A percentile compares a stretch with the other conserved stretches of the same genome.
Conservation (phyloP, 2,329 filamentous ascomycete species). For the Talaromyces amestolkiae region DNA sequence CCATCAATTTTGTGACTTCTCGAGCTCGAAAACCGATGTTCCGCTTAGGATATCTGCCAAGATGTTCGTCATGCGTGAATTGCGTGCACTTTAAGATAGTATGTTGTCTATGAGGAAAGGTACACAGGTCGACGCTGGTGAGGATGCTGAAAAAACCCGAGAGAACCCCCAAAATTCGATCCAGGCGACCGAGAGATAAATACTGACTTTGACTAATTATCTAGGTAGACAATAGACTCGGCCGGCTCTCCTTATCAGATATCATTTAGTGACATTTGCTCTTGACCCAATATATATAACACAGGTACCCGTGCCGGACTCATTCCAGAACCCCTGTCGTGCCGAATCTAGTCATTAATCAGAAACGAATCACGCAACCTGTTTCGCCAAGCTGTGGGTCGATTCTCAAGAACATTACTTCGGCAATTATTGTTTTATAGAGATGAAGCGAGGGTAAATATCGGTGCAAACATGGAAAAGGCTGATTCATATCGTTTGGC, state of each 20-base stretch:
- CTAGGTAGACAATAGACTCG: neutral
- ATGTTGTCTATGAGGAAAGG: too few species aligned
- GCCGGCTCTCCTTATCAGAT: neutral
- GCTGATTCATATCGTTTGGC: too few species aligned
- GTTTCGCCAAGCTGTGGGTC: neutral
- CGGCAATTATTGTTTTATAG: neutral
- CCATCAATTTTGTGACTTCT: neutral
- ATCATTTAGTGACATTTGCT: too few species aligned
- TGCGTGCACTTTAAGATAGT: neutral
- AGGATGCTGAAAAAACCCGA: neutral
- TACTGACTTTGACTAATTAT: neutral
- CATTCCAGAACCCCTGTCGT: neutral
- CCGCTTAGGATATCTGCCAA: constrained; percentile 1
- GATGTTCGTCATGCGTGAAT: neutral
- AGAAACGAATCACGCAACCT: neutral
- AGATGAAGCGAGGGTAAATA: neutral
- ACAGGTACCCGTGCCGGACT: neutral
- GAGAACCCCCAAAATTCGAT: neutral
- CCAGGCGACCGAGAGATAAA: neutral
- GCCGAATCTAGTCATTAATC: neutral
- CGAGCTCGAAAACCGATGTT: neutral
- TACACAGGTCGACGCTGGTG: neutral
- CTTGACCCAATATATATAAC: neutral
- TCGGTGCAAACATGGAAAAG: neutral
- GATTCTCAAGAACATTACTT: neutral